Conservation (phyloP, 2,329 filamentous ascomycete genomes). For the Fusarium protoensiforme region DNA sequence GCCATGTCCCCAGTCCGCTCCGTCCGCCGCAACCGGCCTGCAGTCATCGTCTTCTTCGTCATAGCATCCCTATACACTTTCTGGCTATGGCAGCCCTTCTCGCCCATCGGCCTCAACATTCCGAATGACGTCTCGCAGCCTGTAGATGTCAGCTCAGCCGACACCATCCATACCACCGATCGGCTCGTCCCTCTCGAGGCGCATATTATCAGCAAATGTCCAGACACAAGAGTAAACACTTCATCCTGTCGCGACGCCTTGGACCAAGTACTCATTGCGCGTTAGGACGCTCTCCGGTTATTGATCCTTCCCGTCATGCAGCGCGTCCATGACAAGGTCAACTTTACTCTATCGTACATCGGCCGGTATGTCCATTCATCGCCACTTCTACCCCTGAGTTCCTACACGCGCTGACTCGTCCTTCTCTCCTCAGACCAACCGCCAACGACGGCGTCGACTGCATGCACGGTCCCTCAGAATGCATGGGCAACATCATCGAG, state of each 20-base stretch:
- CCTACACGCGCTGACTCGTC: background rate
- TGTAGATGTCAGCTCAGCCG: background rate
- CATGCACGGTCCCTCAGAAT: conserved; percentile 90
- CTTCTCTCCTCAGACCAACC: conserved; percentile 62
- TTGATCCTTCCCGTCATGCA: conserved; percentile 90
- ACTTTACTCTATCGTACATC: conserved; percentile 92
- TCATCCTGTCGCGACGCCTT: background rate
- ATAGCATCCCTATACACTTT: conserved; percentile 41
- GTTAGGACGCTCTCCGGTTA: conserved; percentile 78
- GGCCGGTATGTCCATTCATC: conserved; percentile 68
- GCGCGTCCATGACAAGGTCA: conserved; percentile 81
- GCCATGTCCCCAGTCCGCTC: conserved; percentile 37
- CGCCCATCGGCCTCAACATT: conserved; percentile 5
- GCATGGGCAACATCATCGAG: conserved; percentile 91
- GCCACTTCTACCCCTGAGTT: background rate
- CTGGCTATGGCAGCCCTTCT: conserved; percentile 42
- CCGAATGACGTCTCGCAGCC: background rate
- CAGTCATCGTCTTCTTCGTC: conserved; percentile 37
- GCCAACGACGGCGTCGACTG: conserved; percentile 86
- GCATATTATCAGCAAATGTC: conserved; percentile 98
- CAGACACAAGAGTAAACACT: conserved; percentile 75
- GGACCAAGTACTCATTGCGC: conserved; percentile 16
- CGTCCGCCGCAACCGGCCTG: conserved; percentile 39
- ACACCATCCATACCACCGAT: conserved; percentile 13
- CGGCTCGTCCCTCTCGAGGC: conserved; percentile 82